Evolutionary conservation across 495 filamentous ascomycete genomes (phyloP), one percentile per base, ranked within the genome.

Genomic region (Trypethelium eluteriae): DNA sequence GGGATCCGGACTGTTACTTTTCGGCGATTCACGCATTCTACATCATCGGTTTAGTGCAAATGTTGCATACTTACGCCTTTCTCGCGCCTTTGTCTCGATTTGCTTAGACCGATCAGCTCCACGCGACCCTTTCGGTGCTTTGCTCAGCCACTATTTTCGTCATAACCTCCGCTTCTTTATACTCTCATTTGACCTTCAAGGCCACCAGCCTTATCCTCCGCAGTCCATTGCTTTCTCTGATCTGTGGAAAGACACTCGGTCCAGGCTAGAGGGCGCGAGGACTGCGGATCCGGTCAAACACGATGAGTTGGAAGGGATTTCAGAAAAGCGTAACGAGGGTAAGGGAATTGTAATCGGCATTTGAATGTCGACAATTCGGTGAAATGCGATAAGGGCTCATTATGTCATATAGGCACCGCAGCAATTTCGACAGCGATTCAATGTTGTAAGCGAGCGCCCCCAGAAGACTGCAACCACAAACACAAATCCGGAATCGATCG

Each of bases 251-350:
- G 38, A 46, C 6, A 32, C 46, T 39, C 11, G 9, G 64, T 46
- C 16, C 3, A 46, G 25, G 25, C 32, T 34, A 7, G 25, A 62
- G 39, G 14, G 35, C 59, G 16, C 5, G 46, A 64, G 32, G 53
- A 25, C n/a, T 57, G 16, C 36, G 35, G 66, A 59, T 3, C 3
- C 7, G 53, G 62, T 14, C 3, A 4, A 63, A 18, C 38, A 76
- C 72, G 62, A 98, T 98, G 94, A 97, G 93, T 86, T 92, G 96
- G 81, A 93, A 93, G 80, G 94, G 94, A 69, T 90, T 98, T 74
- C 86, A 88, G 78, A 96, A 96, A 81, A 89, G 90, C 78, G 80
- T 96, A 73, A 82, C 86, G 62, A 84, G 94, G 71, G 89, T 91
- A 80, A 73, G 88, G 66, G 67, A 44, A 3, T 18, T 10, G 14